Percentiles rank a stretch among this genome's conserved stretches.
phyloP scores from a whole-genome alignment of 106 monocot genomes.

The Gastrodia elata region DNA sequence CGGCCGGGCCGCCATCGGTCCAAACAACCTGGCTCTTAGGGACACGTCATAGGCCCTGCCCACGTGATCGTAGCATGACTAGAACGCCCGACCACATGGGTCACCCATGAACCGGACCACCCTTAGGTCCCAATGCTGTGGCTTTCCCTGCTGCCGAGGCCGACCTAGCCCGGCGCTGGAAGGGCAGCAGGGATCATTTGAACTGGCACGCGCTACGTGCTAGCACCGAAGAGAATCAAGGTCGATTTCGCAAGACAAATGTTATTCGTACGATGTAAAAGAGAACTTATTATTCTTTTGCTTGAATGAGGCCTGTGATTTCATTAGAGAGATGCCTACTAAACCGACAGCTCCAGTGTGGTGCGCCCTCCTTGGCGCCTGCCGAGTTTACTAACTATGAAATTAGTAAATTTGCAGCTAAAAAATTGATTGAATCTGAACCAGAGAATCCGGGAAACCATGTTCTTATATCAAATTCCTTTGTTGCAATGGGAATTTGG shows the following conservation, averaged over 20 bases:
- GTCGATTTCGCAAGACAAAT: neutral
- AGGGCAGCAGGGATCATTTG: neutral
- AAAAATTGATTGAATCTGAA: conserved; percentile 62
- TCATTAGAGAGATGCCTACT: conserved; percentile 38
- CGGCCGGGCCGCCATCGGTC: neutral
- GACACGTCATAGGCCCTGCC: neutral
- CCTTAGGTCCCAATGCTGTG: neutral
- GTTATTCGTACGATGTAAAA: too few relatives aligned
- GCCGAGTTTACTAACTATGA: conserved; percentile 40
- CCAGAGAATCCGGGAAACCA: conserved; percentile 75
- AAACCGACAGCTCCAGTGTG: conserved; percentile 59
- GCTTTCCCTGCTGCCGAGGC: neutral
- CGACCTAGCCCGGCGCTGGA: neutral
- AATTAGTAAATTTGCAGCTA: conserved; percentile 42
- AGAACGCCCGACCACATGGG: conserved; percentile 4
- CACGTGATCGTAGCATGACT: neutral
- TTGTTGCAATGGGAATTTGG: too few relatives aligned
- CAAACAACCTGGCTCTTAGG: neutral
- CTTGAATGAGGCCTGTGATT: conserved; percentile 60
- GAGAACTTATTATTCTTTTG: too few relatives aligned
- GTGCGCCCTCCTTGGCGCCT: conserved; percentile 80
- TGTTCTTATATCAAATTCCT: conserved; percentile 65
- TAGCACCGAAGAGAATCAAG: neutral
- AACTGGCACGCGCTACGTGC: neutral
- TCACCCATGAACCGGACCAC: neutral